Conservation (phyloP, 2,329 filamentous ascomycete genomes). For the Fusarium protoensiforme region DNA sequence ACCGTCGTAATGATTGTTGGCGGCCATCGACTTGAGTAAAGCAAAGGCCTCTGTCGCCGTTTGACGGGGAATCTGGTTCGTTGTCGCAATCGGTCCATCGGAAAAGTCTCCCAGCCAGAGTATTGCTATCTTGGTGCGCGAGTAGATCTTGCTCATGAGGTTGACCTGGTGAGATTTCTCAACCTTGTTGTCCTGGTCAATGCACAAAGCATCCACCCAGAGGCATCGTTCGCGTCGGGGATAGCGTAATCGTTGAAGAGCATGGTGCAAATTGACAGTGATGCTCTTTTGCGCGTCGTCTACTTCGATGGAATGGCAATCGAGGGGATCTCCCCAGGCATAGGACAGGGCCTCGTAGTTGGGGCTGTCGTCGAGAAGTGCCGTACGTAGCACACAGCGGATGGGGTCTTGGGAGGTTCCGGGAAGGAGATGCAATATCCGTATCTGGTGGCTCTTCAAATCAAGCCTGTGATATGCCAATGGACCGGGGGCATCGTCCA, state of each 20-base stretch:
- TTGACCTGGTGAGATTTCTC: constrained; percentile 8
- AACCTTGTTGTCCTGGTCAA: constrained; percentile 1
- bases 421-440: neutral
- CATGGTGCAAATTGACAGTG: neutral
- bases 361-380: neutral
- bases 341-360: neutral
- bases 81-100: neutral
- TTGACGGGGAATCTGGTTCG: neutral
- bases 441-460: neutral
- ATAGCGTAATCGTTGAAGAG: neutral
- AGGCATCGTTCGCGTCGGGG: neutral
- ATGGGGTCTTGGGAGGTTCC: neutral
- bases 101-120: constrained; percentile 10
- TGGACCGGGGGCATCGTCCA: neutral
- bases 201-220: neutral
- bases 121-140: neutral
- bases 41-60: neutral
- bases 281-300: neutral
- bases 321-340: neutral
- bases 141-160: constrained; percentile 10
- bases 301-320: neutral
- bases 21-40: neutral
- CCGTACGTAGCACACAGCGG: neutral
- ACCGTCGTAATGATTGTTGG: neutral
- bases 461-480: neutral